Conservation (phyloP, 2,329 filamentous ascomycete genomes). For the Trichoderma afroharzianum region DNA sequence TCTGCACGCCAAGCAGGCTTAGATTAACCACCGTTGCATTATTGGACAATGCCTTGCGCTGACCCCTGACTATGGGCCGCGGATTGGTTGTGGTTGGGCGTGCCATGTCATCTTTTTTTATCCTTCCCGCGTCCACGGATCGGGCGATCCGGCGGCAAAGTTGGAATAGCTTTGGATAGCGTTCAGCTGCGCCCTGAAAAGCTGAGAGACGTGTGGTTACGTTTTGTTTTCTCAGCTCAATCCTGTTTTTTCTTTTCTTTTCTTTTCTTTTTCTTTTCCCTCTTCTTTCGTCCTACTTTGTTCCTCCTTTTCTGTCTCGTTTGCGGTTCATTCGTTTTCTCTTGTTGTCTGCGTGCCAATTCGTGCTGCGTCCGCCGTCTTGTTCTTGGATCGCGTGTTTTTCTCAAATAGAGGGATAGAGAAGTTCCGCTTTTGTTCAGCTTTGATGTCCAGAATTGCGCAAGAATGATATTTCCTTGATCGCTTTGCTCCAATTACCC, state of each 20-base stretch:
- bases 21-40: conserved; percentile 4
- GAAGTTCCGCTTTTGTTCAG: neutral
- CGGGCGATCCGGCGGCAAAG: conserved; percentile 14
- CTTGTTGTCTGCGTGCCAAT: neutral
- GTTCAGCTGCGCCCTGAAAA: conserved; percentile 15
- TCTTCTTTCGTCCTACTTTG: neutral
- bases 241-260: neutral
- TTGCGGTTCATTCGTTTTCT: neutral
- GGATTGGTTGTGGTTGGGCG: conserved; percentile 11
- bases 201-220: conserved; percentile 2
- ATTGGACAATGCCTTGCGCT: neutral
- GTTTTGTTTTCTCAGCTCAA: neutral
- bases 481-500: neutral
- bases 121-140: conserved; percentile 9
- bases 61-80: conserved; percentile 1
- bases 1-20: conserved; percentile 9
- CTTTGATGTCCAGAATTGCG: neutral
- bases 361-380: neutral
- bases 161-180: neutral
- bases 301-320: neutral
- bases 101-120: neutral
- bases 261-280: neutral
- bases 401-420: neutral
- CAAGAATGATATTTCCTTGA: neutral
- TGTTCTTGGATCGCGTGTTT: neutral